Evolutionary conservation across 108 stramenopile genomes (phyloP).

Genomic region (Hondaea fermentalgiana): DNA sequence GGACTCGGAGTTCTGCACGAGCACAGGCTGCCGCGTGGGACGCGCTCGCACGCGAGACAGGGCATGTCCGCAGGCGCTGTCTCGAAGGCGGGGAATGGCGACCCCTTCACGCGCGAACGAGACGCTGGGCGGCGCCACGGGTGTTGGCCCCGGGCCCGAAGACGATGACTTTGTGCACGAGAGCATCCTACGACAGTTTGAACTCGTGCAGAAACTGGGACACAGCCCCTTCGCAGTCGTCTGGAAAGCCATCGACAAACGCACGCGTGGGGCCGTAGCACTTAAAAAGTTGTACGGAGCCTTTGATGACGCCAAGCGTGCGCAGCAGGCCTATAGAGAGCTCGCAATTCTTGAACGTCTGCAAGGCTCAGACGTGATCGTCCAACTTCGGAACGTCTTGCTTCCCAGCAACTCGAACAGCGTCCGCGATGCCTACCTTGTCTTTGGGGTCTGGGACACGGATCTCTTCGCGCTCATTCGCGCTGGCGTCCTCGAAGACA

Average conservation of each 20-base stretch:
- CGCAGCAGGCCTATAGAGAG: conserved; percentile 1
- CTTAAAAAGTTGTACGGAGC: neutral
- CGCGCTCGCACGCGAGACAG: too few relatives aligned
- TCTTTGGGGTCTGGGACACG: neutral
- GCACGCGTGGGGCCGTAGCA: neutral
- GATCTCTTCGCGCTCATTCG: neutral
- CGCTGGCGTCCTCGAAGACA: neutral
- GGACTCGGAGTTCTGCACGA: too few relatives aligned
- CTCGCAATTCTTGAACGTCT: neutral
- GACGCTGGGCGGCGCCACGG: neutral
- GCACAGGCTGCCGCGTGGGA: too few relatives aligned
- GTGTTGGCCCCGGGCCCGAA: neutral
- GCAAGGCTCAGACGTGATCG: neutral
- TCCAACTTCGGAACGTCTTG: neutral
- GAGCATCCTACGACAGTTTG: neutral
- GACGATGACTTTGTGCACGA: neutral
- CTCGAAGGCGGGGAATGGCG: neutral
- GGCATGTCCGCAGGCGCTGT: too few relatives aligned
- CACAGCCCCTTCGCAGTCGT: neutral
- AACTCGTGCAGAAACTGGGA: neutral
- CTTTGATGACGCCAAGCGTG: neutral
- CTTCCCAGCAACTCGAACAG: neutral
- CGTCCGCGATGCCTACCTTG: neutral
- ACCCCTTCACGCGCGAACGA: neutral
- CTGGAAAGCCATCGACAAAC: conserved; percentile 18